These are phyloP conservation scores for Amniculicola lignicola DNA, from an alignment of 495 filamentous ascomycete species.

Conservation along the genomic window DNA sequence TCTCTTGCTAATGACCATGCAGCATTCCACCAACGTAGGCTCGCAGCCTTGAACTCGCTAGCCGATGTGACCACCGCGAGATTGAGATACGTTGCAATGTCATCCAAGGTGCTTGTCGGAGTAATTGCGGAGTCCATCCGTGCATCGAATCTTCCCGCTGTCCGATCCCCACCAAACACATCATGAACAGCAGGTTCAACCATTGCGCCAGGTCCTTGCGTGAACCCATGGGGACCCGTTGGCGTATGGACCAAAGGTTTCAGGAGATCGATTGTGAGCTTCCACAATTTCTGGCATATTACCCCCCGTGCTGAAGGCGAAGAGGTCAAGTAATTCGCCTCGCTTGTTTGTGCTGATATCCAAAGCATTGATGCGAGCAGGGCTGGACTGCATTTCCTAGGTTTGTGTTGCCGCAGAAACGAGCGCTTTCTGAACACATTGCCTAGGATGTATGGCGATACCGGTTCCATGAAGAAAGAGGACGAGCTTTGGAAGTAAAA, in stretches of 20 bases:
- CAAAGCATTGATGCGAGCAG: constrained; percentile 45
- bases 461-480: constrained; percentile 45
- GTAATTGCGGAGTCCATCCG: constrained; percentile 11
- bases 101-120: constrained; percentile 27
- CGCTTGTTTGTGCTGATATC: constrained; percentile 44
- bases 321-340: constrained; percentile 38
- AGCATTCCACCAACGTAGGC: constrained; percentile 31
- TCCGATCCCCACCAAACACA: constrained; percentile 21
- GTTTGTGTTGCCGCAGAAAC: constrained; percentile 38
- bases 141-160: constrained; percentile 16
- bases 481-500: constrained; percentile 51
- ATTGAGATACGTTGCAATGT: constrained; percentile 34
- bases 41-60: constrained; percentile 34
- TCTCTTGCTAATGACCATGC: constrained; percentile 29
- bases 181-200: constrained; percentile 23
- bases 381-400: constrained; percentile 41
- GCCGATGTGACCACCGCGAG: constrained; percentile 32
- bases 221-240: constrained; percentile 21
- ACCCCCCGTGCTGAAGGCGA: constrained; percentile 35
- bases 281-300: constrained; percentile 37
- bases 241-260: constrained; percentile 29
- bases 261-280: constrained; percentile 38
- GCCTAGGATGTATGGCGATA: constrained; percentile 42
- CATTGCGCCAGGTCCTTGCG: constrained; percentile 15
- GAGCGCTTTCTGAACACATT: constrained; percentile 43